Conservation (phyloP, 23 red algal genomes). For the Gracilaria gracilis region DNA sequence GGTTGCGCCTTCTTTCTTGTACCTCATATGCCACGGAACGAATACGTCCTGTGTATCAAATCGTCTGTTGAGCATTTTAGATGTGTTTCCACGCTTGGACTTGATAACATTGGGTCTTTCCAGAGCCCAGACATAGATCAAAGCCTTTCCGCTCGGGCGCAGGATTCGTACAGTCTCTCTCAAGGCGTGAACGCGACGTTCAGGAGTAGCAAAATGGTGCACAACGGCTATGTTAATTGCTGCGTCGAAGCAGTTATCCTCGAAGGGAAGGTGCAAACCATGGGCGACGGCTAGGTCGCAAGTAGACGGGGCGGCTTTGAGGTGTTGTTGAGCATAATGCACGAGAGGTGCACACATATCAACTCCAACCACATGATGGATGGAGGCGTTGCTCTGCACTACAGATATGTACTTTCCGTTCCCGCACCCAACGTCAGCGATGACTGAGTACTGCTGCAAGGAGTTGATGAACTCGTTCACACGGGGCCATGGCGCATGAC, state of each 20-base stretch:
- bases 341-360: slow-evolving; percentile 46
- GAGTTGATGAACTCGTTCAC: slow-evolving; percentile 76
- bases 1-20: slow-evolving; percentile 36
- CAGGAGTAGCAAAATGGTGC: slow-evolving; percentile 81
- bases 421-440: slow-evolving; percentile 88
- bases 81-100: slow-evolving; percentile 7
- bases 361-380: neutral
- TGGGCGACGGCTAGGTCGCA: slow-evolving; percentile 53
- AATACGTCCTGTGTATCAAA: slow-evolving; percentile 76
- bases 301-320: neutral
- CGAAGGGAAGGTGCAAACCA: slow-evolving; percentile 66
- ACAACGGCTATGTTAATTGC: slow-evolving; percentile 93
- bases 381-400: neutral
- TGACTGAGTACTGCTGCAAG: slow-evolving; percentile 34
- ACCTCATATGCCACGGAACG: slow-evolving; percentile 80
- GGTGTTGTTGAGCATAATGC: neutral
- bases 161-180: slow-evolving; percentile 75
- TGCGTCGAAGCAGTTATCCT: slow-evolving; percentile 60
- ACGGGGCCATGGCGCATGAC: slow-evolving; percentile 86
- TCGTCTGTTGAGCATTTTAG: slow-evolving; percentile 54
- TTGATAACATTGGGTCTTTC: slow-evolving; percentile 42
- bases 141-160: slow-evolving; percentile 40
- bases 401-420: slow-evolving; percentile 90
- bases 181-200: slow-evolving; percentile 69
- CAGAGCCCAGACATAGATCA: slow-evolving; percentile 92